Evolutionary conservation across 1,284 basidiomycete genomes (phyloP).

Genomic region (Anthracocystis panici-leucophaei): DNA sequence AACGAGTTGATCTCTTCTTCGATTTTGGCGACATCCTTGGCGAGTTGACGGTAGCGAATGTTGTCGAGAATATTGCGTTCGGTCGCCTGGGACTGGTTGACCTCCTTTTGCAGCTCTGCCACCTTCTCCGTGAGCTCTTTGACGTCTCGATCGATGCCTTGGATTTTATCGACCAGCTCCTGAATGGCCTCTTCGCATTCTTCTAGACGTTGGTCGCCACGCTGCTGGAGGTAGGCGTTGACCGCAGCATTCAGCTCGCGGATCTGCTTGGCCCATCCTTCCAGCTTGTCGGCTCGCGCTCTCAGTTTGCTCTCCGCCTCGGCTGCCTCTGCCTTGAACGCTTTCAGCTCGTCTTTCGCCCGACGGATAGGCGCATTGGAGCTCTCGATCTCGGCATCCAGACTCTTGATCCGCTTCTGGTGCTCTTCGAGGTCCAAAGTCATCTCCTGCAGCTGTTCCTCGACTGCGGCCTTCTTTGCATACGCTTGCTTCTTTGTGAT

Average conservation of each 20-base stretch:
- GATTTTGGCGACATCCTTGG: slow-evolving; percentile 77
- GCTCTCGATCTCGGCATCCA: slow-evolving; percentile 77
- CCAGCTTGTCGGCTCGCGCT: slow-evolving; percentile 34
- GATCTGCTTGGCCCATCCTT: slow-evolving; percentile 56
- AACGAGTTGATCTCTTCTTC: slow-evolving; percentile 78
- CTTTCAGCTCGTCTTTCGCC: slow-evolving; percentile 76
- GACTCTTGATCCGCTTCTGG: slow-evolving; percentile 41
- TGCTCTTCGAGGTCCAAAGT: slow-evolving; percentile 74
- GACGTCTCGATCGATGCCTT: slow-evolving; percentile 37
- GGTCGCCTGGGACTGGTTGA: slow-evolving; percentile 69
- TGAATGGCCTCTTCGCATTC: slow-evolving; percentile 52
- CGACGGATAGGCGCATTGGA: slow-evolving; percentile 78
- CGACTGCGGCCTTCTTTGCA: slow-evolving; percentile 43
- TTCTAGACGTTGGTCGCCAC: slow-evolving; percentile 48
- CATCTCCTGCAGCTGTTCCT: slow-evolving; percentile 71
- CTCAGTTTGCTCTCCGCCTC: slow-evolving; percentile 74
- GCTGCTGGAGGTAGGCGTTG: slow-evolving; percentile 46
- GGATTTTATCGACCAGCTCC: slow-evolving; percentile 62
- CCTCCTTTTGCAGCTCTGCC: slow-evolving; percentile 65
- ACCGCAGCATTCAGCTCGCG: slow-evolving; percentile 40
- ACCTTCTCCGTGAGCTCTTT: slow-evolving; percentile 50
- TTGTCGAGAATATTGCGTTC: slow-evolving; percentile 84
- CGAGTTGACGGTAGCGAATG: slow-evolving; percentile 80
- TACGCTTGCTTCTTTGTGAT: slow-evolving; percentile 54
- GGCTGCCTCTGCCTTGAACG: slow-evolving; percentile 74